A percentile compares a stretch with the other conserved stretches of the same genome.
phyloP scores from a whole-genome alignment of 2,329 filamentous ascomycete species.

The Arachnomyces sp. region DNA sequence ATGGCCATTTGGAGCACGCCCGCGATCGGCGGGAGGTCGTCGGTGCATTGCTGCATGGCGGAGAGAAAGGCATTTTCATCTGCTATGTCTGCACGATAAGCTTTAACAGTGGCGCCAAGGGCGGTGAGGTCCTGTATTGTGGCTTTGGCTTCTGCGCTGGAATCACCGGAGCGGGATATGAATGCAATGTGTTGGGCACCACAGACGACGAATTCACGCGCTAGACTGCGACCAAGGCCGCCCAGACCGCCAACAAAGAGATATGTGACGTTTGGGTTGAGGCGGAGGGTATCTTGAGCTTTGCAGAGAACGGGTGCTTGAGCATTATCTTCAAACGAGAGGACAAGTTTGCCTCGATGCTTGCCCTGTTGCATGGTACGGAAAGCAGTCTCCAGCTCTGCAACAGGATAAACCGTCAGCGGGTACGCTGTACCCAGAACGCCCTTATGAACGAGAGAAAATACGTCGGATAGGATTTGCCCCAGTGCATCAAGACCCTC shows the following conservation, averaged over 20 bases:
- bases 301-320: background rate
- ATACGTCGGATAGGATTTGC: background rate
- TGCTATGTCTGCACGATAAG: conserved; percentile 8
- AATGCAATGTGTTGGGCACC: too few relatives aligned
- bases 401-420: conserved; percentile 18
- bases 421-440: conserved; percentile 6
- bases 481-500: too few relatives aligned
- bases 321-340: conserved; percentile 8
- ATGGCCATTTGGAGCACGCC: conserved; percentile 7
- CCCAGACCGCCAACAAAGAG: conserved; percentile 1
- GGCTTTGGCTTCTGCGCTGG: too few relatives aligned
- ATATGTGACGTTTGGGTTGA: background rate
- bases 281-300: background rate
- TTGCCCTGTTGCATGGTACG: conserved; percentile 22
- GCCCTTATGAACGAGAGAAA: background rate
- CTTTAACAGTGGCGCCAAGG: too few relatives aligned
- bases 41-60: conserved; percentile 2
- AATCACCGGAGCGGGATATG: too few relatives aligned
- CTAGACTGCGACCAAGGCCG: too few relatives aligned
- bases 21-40: background rate
- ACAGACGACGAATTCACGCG: too few relatives aligned
- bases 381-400: conserved; percentile 19
- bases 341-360: conserved; percentile 31
- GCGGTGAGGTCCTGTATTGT: too few relatives aligned
- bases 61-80: background rate